These are phyloP conservation scores for Macaranga tanarius DNA, from an alignment of 441 rosid genomes.

Conservation along the genomic window DNA sequence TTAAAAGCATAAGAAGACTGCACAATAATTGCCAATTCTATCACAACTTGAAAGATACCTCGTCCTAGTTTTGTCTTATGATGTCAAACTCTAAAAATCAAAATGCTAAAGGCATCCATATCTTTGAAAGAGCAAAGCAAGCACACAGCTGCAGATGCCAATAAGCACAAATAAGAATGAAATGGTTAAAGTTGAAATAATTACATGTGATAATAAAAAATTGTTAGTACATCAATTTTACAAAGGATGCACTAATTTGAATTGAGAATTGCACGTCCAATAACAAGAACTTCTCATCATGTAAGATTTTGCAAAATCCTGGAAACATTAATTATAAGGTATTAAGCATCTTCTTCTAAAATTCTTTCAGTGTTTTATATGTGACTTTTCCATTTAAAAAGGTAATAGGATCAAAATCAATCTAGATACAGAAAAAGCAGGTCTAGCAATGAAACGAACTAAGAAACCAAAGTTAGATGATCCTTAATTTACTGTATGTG, in stretches of 20 bases:
- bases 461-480: not conserved
- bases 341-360: not conserved
- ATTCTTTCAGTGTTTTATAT: not conserved
- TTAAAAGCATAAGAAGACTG: conserved; percentile 26
- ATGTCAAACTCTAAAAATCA: not conserved
- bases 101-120: not conserved
- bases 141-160: not conserved
- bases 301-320: not conserved
- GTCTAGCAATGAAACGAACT: conserved; percentile 11
- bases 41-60: not conserved
- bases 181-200: conserved; percentile 1
- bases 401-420: not conserved
- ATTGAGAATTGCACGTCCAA: not conserved
- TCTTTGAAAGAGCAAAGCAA: not conserved
- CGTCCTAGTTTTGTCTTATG: conserved; percentile 1
- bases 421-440: not conserved
- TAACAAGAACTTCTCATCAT: not conserved
- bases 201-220: not conserved
- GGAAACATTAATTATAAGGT: not conserved
- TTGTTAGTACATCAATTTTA: not conserved
- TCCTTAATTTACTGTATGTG: not conserved
- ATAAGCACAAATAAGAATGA: not conserved
- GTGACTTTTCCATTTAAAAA: not conserved
- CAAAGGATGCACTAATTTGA: not conserved
- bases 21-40: conserved; percentile 14